These are phyloP conservation scores for Pseudopithomyces chartarum DNA, from an alignment of 2,329 filamentous ascomycete genomes.

Conservation along the genomic window DNA sequence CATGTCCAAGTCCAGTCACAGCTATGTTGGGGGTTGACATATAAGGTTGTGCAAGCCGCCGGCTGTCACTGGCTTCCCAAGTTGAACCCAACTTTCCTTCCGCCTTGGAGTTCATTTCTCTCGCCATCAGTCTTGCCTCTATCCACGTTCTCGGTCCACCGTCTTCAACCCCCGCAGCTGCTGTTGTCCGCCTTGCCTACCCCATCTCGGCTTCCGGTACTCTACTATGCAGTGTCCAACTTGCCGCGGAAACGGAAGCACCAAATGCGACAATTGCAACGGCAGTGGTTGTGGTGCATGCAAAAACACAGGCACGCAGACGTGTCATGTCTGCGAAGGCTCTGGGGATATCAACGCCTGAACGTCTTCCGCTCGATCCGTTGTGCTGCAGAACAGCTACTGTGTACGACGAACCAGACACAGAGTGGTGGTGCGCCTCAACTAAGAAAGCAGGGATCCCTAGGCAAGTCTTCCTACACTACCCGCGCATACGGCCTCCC, in stretches of 20 bases:
- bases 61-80: not conserved
- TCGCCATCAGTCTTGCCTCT: not conserved
- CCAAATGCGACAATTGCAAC: conserved; percentile 41
- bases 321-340: conserved; percentile 41
- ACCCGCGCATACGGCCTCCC: not conserved
- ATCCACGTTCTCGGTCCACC: conserved; percentile 2
- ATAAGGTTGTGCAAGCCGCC: conserved; percentile 5
- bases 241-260: conserved; percentile 38
- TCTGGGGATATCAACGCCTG: conserved; percentile 37
- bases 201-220: not conserved
- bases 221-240: conserved; percentile 43
- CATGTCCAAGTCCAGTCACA: not conserved
- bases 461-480: conserved; percentile 18
- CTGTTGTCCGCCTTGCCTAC: conserved; percentile 3
- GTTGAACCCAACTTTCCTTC: not conserved
- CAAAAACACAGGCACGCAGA: conserved; percentile 33
- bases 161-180: conserved; percentile 1
- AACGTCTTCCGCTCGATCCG: conserved; percentile 13
- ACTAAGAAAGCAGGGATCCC: conserved; percentile 20
- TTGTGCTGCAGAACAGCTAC: conserved; percentile 3
- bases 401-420: conserved; percentile 8
- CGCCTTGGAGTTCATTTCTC: conserved; percentile 7
- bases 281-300: conserved; percentile 34
- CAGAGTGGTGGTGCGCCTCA: conserved; percentile 12
- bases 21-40: not conserved